Base-by-base conservation (phyloP, 2,329 filamentous ascomycete species). In the Fusarium sp. region DNA sequence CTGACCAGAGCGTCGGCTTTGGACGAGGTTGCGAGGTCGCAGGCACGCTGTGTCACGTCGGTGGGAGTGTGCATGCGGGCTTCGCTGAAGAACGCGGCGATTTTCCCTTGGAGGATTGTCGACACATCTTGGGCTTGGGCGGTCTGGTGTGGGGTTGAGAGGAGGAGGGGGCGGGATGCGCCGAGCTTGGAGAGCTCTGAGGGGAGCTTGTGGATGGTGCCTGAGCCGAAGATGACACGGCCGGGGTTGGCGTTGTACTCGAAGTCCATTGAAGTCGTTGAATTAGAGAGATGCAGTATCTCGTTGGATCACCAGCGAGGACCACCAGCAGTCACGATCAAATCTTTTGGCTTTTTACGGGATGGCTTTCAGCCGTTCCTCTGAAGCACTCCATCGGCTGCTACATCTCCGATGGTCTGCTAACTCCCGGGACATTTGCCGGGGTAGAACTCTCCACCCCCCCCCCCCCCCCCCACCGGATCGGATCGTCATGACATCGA, bases 181-280 rank as follows among this genome's bases (percentile, higher is more conserved):
- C 85, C 85, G 20, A 88, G 82, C n/a, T 87, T 80, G 6, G 77
- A 66, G 47, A 87, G 79, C 72, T 87, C 85, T 7, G 81, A 80
- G 10, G 84, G 80, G 14, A 87, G 80, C 72, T 86, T 86, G 63
- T 86, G 82, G 57, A 91, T 80, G 20, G 86, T 89, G 59, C 88
- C 88, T 58, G 82, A 84, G 70, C 89, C 89, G 76, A 91, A 91
- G 72, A 91, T 81, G 65, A 91, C 86, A 9, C 88, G 63, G 1
- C 61, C 84, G 10, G 89, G 86, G 74, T 87, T 88, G 52, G 85
- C 79, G 66, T 85, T 88, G 80, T 90, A 91, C 75, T 87, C 87
- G 78, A 91, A 90, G 35, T 36, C 35, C 35, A 36, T 36, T 36
- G 14, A 6, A 8, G 35, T 8, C 14, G 14, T 6, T 36, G 14